A percentile compares a stretch with the other conserved stretches of the same genome.
Conservation (phyloP, 345 rosid genomes). For the Hibiscus syriacus region DNA sequence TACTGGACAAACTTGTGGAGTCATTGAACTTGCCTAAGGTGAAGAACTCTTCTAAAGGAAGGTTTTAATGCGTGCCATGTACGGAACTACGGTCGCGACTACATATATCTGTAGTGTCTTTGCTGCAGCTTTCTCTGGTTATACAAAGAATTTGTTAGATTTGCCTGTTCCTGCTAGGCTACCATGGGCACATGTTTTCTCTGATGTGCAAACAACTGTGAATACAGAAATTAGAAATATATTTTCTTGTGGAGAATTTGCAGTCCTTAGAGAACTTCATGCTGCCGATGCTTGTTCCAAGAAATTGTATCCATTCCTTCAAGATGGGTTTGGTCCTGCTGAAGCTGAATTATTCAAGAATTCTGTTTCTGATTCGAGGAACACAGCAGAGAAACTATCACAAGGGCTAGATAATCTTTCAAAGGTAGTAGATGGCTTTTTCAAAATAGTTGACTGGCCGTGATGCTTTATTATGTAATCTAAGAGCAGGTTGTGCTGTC, state of each 20-base stretch:
- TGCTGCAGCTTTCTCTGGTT: not conserved
- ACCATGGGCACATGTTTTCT: not conserved
- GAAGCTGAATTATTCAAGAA: not conserved
- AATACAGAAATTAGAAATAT: not conserved
- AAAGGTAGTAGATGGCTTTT: not conserved
- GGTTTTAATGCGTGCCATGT: not conserved
- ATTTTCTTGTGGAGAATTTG: not conserved
- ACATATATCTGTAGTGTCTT: not conserved
- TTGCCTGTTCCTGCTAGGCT: not conserved
- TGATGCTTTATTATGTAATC: not conserved
- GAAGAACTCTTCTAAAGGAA: not conserved
- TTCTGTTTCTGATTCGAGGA: not conserved
- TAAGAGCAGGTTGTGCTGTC: not conserved
- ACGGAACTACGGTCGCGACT: not conserved
- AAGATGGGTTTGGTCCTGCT: not conserved
- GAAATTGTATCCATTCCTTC: not conserved
- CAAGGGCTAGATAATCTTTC: not conserved
- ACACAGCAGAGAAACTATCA: not conserved
- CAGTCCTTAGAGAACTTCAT: not conserved
- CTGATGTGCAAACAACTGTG: not conserved
- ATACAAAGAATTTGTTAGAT: not conserved
- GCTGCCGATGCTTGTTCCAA: not conserved
- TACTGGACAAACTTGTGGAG: not conserved
- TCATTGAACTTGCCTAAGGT: not conserved
- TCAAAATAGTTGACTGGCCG: not conserved